These are phyloP conservation scores for Lipomyces yamanashiensis DNA, from an alignment of 805 yeast species.

Conservation along the genomic window DNA sequence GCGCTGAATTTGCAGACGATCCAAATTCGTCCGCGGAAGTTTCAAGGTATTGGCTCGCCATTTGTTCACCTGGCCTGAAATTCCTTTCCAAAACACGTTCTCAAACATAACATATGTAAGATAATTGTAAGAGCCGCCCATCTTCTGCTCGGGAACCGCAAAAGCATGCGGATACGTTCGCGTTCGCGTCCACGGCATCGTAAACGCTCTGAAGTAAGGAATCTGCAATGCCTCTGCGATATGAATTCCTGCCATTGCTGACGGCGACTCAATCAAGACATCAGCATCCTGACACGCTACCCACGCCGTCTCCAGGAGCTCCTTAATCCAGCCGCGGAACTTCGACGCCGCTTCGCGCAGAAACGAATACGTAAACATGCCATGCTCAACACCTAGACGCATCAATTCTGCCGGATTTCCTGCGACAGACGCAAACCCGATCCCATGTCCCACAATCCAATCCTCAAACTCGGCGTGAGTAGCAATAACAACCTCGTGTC, in stretches of 20 bases:
- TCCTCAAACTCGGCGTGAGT: constrained; percentile 81
- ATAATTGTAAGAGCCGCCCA: constrained; percentile 91
- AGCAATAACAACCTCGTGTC: constrained; percentile 82
- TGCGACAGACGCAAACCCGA: constrained; percentile 75
- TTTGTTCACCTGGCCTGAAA: constrained; percentile 78
- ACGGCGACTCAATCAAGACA: constrained; percentile 89
- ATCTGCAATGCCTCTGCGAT: constrained; percentile 89
- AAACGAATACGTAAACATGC: constrained; percentile 80
- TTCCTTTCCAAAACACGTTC: constrained; percentile 91
- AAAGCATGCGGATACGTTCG: constrained; percentile 97
- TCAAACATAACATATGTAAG: constrained; percentile 93
- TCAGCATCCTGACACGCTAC: constrained; percentile 82
- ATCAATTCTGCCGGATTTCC: constrained; percentile 93
- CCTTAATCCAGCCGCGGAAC: constrained; percentile 82
- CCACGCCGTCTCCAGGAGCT: constrained; percentile 77
- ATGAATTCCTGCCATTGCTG: constrained; percentile 94
- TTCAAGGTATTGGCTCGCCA: constrained; percentile 78
- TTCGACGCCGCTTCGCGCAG: constrained; percentile 79
- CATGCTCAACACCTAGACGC: constrained; percentile 91
- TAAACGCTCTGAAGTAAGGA: constrained; percentile 92
- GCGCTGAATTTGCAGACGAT: constrained; percentile 70
- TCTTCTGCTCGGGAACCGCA: constrained; percentile 88
- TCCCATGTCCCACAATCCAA: constrained; percentile 71
- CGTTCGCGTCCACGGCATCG: constrained; percentile 98
- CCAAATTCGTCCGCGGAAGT: constrained; percentile 71